A percentile compares a stretch with the other conserved stretches of the same genome.
Conservation (phyloP, 2,329 filamentous ascomycete genomes). For the Trichoderma aggressivum region DNA sequence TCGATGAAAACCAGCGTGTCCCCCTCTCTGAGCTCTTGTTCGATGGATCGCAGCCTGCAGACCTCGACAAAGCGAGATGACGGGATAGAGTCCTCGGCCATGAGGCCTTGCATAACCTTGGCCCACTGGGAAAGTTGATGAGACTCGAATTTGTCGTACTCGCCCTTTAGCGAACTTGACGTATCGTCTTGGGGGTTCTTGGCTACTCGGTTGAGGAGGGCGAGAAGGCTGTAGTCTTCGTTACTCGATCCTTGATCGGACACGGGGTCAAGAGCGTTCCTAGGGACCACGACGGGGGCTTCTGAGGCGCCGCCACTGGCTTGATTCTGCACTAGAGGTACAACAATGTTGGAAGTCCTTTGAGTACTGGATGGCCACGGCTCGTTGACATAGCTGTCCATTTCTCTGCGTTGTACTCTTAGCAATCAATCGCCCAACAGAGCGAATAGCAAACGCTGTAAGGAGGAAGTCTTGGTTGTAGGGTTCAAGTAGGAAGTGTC, state of each 20-base stretch:
- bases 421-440: background rate
- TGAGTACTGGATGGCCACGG: background rate
- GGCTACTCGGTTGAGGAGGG: background rate
- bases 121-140: background rate
- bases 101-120: background rate
- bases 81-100: background rate
- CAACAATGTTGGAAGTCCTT: background rate
- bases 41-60: constrained; percentile 26
- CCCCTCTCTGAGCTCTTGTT: constrained; percentile 32
- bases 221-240: background rate
- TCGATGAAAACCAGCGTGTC: constrained; percentile 47
- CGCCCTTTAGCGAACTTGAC: background rate
- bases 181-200: background rate
- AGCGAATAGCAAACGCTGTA: background rate
- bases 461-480: background rate
- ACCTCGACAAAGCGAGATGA: constrained; percentile 13
- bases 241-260: background rate
- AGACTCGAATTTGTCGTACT: background rate
- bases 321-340: background rate
- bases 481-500: background rate
- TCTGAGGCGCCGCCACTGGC: background rate
- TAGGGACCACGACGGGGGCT: background rate
- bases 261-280: background rate
- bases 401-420: background rate
- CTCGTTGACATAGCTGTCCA: background rate